Percentiles rank a stretch among this genome's conserved stretches.
These are phyloP conservation scores for Thinopyrum elongatum DNA, from an alignment of 176 grass and related monocot genomes.

Conservation along the genomic window DNA sequence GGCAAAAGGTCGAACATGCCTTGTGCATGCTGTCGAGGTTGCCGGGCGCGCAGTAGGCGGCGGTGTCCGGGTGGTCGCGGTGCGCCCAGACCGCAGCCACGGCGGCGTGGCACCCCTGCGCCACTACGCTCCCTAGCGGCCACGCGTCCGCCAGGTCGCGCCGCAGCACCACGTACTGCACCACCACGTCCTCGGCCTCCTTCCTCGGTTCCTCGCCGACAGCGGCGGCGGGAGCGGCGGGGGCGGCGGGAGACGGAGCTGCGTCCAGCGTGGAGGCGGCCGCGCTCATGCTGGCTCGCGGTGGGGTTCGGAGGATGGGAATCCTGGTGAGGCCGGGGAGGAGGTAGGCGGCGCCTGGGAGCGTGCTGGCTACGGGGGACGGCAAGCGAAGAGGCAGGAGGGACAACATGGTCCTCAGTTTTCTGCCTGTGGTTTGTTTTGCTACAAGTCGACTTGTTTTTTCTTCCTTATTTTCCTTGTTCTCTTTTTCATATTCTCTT, in stretches of 20 bases:
- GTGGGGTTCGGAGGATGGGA: conserved; percentile 10
- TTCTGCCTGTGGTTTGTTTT: no score
- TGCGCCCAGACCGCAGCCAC: conserved; percentile 65
- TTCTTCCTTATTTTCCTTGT: neutral
- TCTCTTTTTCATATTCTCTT: neutral
- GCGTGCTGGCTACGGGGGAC: neutral
- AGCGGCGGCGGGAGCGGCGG: neutral
- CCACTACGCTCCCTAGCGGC: conserved; percentile 84
- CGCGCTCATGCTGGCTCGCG: conserved; percentile 35
- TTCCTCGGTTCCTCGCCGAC: neutral
- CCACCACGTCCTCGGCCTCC: conserved; percentile 51
- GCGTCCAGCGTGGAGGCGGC: neutral
- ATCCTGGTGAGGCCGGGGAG: conserved; percentile 15
- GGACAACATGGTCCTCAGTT: neutral
- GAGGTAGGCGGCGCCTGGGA: conserved; percentile 23
- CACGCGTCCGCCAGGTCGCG: conserved; percentile 85
- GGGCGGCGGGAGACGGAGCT: neutral
- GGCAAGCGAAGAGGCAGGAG: conserved; percentile 24
- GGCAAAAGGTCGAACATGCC: conserved; percentile 74
- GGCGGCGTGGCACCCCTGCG: conserved; percentile 84
- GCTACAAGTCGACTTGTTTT: neutral
- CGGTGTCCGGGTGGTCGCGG: conserved; percentile 64
- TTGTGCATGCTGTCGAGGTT: conserved; percentile 92
- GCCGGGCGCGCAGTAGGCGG: conserved; percentile 46
- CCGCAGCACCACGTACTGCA: conserved; percentile 87